Base-by-base conservation (phyloP, 1,139 yeast species). In the Taphrina populina region DNA sequence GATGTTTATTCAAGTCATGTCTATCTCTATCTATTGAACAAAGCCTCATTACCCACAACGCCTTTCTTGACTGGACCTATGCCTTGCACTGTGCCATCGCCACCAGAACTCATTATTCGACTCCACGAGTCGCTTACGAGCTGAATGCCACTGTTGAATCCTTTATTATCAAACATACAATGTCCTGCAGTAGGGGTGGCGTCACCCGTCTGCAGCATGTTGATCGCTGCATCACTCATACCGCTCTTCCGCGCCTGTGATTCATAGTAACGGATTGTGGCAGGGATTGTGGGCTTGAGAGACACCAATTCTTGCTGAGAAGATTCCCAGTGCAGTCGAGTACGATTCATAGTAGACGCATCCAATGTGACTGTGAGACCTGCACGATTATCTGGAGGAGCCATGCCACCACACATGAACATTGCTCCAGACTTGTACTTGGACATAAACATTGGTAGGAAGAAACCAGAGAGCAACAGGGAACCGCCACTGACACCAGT, bases 331-430 rank as follows among this genome's bases (percentile, higher is more conserved):
- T 47, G 44, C 4, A 47, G 7, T 17, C 53, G 35, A 8, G 23
- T 17, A 27, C 26, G 26, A 20, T 36, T 15, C 20, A 47, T 6
- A 4, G 53, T 35, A 17, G 19, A 30, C 13, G 44, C 36, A 21
- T 47, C 53, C 10, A 47, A 37, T 19, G 53, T 47, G 20, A 21
- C 37, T 15, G 43, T 36, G 29, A 37, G 24, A 2, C 43, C 43
- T 2, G 36, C 53, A 11, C 53, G 43, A 10, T 26, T 19, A 11
- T 34, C 36, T 7, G 53, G 53, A 10, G 53, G 53, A 19, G 44
- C 43, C 35, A 47, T 29, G 6, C 53, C 53, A 10, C 53, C 53
- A 29, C 53, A 47, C 36, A 47, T 34, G n/a, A 47, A 13, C 53
- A 47, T 47, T 21, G 41, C 41, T 5, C 53, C 53, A 17, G 43